A percentile compares a stretch with the other conserved stretches of the same genome.
These are phyloP conservation scores for Ajuga reptans DNA, from an alignment of 305 asterid species.

Conservation along the genomic window DNA sequence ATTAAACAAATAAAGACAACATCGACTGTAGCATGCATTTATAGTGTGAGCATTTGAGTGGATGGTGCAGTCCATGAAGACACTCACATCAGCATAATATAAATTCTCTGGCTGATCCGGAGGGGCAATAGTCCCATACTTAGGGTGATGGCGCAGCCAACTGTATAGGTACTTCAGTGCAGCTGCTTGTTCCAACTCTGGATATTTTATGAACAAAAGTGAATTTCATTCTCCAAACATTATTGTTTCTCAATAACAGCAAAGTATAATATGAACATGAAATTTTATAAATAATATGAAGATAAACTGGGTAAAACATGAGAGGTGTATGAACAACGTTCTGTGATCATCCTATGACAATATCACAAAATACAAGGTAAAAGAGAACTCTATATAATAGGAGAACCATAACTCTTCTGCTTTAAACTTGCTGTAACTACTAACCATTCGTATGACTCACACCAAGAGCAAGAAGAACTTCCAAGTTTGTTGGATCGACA, in stretches of 20 bases:
- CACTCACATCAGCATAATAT: conserved; percentile 78
- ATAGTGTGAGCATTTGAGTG: background rate
- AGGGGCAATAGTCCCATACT: conserved; percentile 66
- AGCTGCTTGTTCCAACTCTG: conserved; percentile 97
- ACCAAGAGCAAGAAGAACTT: conserved; percentile 98
- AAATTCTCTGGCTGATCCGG: conserved; percentile 72
- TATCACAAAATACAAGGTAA: background rate
- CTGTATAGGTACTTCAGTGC: conserved; percentile 86
- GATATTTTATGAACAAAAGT: conserved; percentile 21
- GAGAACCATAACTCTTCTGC: background rate
- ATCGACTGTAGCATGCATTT: background rate
- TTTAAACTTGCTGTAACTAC: conserved; percentile 31
- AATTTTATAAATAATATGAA: background rate
- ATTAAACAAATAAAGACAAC: background rate
- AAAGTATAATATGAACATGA: background rate
- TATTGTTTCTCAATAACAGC: background rate
- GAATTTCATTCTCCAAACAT: background rate
- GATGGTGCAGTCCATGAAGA: conserved; percentile 14
- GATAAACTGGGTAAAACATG: background rate
- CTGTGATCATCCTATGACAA: background rate
- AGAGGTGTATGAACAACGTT: background rate
- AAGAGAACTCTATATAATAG: background rate
- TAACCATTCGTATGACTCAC: conserved; percentile 98
- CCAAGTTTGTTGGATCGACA: conserved; percentile 90
- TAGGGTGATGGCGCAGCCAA: conserved; percentile 91